These are phyloP conservation scores for Colletotrichum nymphaeae DNA, from an alignment of 2,329 filamentous ascomycete species.

Conservation along the genomic window DNA sequence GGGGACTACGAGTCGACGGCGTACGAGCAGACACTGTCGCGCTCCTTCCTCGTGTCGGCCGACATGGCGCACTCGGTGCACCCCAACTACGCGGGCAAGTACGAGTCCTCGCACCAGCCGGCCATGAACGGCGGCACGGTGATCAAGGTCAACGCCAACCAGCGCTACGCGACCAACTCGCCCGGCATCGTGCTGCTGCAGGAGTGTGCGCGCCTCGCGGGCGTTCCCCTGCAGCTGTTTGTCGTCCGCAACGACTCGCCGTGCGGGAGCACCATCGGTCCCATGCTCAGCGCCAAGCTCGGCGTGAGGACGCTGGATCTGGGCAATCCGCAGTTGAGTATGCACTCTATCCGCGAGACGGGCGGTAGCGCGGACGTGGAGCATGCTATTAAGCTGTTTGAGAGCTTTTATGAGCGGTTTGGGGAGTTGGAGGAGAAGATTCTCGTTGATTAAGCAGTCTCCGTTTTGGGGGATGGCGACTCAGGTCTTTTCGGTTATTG, in stretches of 20 bases:
- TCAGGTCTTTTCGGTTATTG: background rate
- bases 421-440: constrained; percentile 86
- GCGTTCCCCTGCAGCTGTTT: constrained; percentile 92
- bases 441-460: constrained; percentile 74
- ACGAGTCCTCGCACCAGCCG: constrained; percentile 90
- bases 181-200: constrained; percentile 94
- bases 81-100: constrained; percentile 93
- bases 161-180: constrained; percentile 95
- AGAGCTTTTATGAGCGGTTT: constrained; percentile 87
- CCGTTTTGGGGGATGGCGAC: background rate
- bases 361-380: constrained; percentile 89
- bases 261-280: constrained; percentile 96
- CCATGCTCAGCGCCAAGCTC: constrained; percentile 90
- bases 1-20: constrained; percentile 75
- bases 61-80: constrained; percentile 98
- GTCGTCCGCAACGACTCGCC: constrained; percentile 95
- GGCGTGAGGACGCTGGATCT: constrained; percentile 91
- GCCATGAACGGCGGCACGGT: constrained; percentile 97
- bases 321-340: constrained; percentile 93
- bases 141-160: constrained; percentile 98
- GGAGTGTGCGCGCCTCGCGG: constrained; percentile 79
- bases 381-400: constrained; percentile 86
- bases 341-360: constrained; percentile 97
- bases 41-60: constrained; percentile 93
- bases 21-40: constrained; percentile 91